Evolutionary conservation across 208 protist species (phyloP).

Genomic region (Leishmania lainsoni): DNA sequence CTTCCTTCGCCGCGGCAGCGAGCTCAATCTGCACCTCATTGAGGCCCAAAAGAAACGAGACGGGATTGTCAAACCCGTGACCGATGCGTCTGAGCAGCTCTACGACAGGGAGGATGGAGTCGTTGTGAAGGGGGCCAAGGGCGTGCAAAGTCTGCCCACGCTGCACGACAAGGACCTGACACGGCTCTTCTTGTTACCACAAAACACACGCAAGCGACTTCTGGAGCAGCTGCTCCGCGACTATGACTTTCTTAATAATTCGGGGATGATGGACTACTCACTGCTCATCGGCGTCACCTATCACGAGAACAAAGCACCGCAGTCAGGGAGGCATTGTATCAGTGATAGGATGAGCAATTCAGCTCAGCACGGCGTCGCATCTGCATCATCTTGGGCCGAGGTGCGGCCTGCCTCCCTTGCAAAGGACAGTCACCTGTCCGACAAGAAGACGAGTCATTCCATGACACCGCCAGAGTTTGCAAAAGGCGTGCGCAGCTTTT

Average conservation of each 20-base stretch:
- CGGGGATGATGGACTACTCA: constrained; percentile 87
- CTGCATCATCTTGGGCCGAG: constrained; percentile 14
- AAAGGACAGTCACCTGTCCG: background rate
- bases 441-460: background rate
- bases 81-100: background rate
- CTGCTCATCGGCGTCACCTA: constrained; percentile 84
- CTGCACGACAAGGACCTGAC: constrained; percentile 87
- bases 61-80: constrained; percentile 5
- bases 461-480: constrained; percentile 37
- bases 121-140: constrained; percentile 35
- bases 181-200: constrained; percentile 77
- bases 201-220: constrained; percentile 38
- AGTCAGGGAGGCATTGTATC: constrained; percentile 38
- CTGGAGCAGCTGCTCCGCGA: constrained; percentile 60
- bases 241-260: constrained; percentile 57
- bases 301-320: constrained; percentile 56
- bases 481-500: constrained; percentile 59
- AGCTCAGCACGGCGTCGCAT: constrained; percentile 2
- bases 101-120: constrained; percentile 11
- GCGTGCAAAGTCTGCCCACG: constrained; percentile 50
- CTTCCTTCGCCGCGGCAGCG: constrained; percentile 54
- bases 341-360: constrained; percentile 53
- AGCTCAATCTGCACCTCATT: constrained; percentile 55
- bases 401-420: constrained; percentile 13
- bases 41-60: constrained; percentile 21